Evolutionary conservation across 352 stramenopile genomes (phyloP), one percentile per base, ranked within the genome.

Genomic region (Phytophthora lateralis): DNA sequence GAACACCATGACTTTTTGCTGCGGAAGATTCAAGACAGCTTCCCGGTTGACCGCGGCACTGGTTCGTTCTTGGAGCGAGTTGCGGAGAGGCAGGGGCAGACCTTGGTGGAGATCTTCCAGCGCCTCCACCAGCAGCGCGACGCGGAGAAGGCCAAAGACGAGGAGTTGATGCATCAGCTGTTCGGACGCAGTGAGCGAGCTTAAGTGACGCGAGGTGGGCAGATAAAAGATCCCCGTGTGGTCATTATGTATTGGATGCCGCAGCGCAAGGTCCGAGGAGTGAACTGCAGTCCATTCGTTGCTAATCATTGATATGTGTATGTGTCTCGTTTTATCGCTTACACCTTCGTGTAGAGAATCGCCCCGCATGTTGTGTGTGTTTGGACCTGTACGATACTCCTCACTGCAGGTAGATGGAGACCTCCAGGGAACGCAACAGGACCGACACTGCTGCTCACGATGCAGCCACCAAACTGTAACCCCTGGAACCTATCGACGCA

Each of bases 351-450:
- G 62, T 75, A 78, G 43, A 86, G 78, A 18, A 86, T 45, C 15
- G 69, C 76, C 14, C 68, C 76, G 26, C 74, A 82, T 29, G 65
- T 83, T 47, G 76, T 86, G 37, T 82, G 69, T 35, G 63, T 69
- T 59, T 86, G 74, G 3, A 86, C 32, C 24, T 75, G 59, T 20
- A 62, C 18, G 15, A 29, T 21, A 7, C 52, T 60, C 20, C 15
- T 43, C 11, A n/a, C 21, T 48, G n/a, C 8, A 60, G 34, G 47
- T 17, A 27, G 26, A 8, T 57, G 44, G 21, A 60, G 44, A 11
- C 58, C 63, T 30, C 57, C 53, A 50, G 53, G 68, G 44, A 66
- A 57, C 17, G 76, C 76, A 4, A 80, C 41, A 17, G 76, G 76
- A 6, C 76, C 76, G 24, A 85, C 55, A 18, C 61, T 73, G 10